Percentiles rank a stretch among this genome's conserved stretches.
Evolutionary conservation across 805 yeast species (phyloP).

Genomic region (Starmerella floricola): DNA sequence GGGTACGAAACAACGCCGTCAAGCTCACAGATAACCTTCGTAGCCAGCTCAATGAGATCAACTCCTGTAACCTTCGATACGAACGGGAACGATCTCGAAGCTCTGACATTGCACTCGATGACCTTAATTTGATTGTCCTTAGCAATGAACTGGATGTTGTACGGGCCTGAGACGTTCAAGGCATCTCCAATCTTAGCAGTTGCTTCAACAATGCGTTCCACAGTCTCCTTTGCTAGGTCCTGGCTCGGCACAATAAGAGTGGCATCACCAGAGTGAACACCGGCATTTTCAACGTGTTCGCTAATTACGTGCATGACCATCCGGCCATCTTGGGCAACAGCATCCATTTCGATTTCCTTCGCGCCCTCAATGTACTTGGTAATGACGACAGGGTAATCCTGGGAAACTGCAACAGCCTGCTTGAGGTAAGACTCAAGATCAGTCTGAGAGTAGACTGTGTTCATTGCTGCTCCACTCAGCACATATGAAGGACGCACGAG

Average conservation of each 20-base stretch:
- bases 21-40: slow-evolving; percentile 55
- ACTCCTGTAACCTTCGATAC: slow-evolving; percentile 95
- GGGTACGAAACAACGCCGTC: slow-evolving; percentile 77
- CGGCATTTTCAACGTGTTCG: slow-evolving; percentile 98
- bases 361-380: slow-evolving; percentile 95
- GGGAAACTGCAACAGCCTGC: slow-evolving; percentile 95
- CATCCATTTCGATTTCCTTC: slow-evolving; percentile 97
- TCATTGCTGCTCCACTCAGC: slow-evolving; percentile 98
- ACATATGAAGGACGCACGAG: slow-evolving; percentile 96
- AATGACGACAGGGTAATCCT: slow-evolving; percentile 94
- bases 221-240: slow-evolving; percentile 84
- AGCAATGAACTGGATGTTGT: slow-evolving; percentile 92
- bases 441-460: slow-evolving; percentile 80
- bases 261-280: slow-evolving; percentile 99
- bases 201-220: slow-evolving; percentile 79
- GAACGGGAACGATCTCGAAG: slow-evolving; percentile 98
- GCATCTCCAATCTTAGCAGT: slow-evolving; percentile 95
- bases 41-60: slow-evolving; percentile 93
- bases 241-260: slow-evolving; percentile 95
- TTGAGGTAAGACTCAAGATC: slow-evolving; percentile 77
- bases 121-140: slow-evolving; percentile 93
- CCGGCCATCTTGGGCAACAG: slow-evolving; percentile 91
- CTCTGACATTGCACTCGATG: slow-evolving; percentile 96
- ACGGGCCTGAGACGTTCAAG: slow-evolving; percentile 92
- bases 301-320: slow-evolving; percentile 94